Evolutionary conservation across 306 rosid species (phyloP).

Genomic region (Lagenaria siceraria): DNA sequence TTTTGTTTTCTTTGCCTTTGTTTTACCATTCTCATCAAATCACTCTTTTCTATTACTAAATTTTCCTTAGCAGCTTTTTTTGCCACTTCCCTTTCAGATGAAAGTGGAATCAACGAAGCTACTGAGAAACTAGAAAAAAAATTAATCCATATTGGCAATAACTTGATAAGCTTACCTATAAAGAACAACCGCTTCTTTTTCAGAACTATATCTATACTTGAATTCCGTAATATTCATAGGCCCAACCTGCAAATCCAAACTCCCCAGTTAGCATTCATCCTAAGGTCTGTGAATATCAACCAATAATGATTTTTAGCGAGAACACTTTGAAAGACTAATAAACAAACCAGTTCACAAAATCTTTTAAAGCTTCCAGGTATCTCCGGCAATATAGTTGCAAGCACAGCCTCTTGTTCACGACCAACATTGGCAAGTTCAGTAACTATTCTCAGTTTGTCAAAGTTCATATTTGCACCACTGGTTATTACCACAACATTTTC

Average conservation of each 20-base stretch:
- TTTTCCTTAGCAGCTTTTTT: background rate
- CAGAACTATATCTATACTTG: constrained; percentile 62
- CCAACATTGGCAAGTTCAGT: constrained; percentile 97
- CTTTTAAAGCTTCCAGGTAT: constrained; percentile 78
- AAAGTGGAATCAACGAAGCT: background rate
- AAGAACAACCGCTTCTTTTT: constrained; percentile 55
- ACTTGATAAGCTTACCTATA: constrained; percentile 43
- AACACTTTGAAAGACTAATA: background rate
- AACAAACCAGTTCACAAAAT: constrained; percentile 67
- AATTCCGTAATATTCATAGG: constrained; percentile 77
- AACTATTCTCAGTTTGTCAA: constrained; percentile 75
- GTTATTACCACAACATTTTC: constrained; percentile 72
- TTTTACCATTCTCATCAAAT: background rate
- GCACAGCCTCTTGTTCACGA: constrained; percentile 82
- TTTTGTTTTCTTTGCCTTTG: background rate
- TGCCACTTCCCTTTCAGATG: background rate
- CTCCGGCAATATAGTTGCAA: constrained; percentile 67
- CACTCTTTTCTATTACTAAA: background rate
- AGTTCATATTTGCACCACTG: constrained; percentile 98
- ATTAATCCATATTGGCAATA: background rate
- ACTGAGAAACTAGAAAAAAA: background rate
- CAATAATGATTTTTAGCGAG: background rate
- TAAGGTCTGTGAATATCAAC: background rate
- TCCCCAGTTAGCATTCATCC: background rate
- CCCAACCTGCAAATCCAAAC: constrained; percentile 50